Base-by-base conservation (phyloP, 352 stramenopile species). In the Phytophthora megakarya region DNA sequence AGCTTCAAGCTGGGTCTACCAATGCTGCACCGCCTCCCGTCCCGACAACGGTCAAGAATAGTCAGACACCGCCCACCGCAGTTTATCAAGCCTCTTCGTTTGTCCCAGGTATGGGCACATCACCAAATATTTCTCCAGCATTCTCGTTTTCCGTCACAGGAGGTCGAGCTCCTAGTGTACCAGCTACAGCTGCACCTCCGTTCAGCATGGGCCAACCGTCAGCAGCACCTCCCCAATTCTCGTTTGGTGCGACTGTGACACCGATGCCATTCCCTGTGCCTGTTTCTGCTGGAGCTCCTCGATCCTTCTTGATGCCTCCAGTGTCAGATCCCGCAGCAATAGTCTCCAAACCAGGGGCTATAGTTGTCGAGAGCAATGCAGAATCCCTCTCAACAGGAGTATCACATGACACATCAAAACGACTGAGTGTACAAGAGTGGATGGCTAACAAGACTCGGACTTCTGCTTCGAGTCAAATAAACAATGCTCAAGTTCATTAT, bases 381-480 rank as follows among this genome's bases (percentile, higher is more conserved):
- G 81, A 89, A 11, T 67, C 85, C 26, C 63, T 89, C 11, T 45
- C 75, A 3, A 74, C 74, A 2, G 84, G 84, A 1, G 84, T 92
- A 25, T 90, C 84, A 8, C 84, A 92, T 35, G 84, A 92, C 25
- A 86, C 85, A 39, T 80, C 70, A 0, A 81, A 69, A 33, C 73
- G 64, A 13, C 78, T 90, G 8, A 90, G 81, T 60, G 84, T 92
- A 7, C 76, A 92, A 43, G 80, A 92, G 48, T 90, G 82, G 81
- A 89, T 92, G 52, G 80, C 81, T 2, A 90, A 49, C 43, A 90
- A 90, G 43, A 72, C 71, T 7, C 78, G 76, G 3, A 25, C 45
- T 4, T 80, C 70, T n/a, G 51, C 42, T 2, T 65, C 70, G 3
- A 72, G 38, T 16, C 61, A 81, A 65, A 38, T 64, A 18, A 74